Evolutionary conservation across 2,329 filamentous ascomycete genomes (phyloP).

Genomic region (Biscogniauxia mediterranea): DNA sequence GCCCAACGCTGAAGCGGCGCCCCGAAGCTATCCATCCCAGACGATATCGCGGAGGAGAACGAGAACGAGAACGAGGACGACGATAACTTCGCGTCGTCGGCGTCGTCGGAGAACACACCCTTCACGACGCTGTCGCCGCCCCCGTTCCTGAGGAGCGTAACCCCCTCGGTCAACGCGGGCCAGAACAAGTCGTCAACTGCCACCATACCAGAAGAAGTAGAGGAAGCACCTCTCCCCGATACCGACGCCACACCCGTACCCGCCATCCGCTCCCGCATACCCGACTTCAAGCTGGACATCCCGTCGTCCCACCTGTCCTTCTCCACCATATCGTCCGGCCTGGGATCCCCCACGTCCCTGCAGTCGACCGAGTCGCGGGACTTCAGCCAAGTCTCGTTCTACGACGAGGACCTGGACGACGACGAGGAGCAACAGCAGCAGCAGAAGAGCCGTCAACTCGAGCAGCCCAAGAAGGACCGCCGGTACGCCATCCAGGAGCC

Average conservation of each 20-base stretch:
- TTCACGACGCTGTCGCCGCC: conserved; percentile 54
- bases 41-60: conserved; percentile 48
- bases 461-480: conserved; percentile 24
- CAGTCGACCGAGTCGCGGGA: conserved; percentile 35
- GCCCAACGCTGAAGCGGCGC: conserved; percentile 31
- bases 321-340: conserved; percentile 28
- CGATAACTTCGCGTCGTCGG: conserved; percentile 60
- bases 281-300: conserved; percentile 19
- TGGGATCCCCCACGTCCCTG: conserved; percentile 37
- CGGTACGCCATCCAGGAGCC: conserved; percentile 19
- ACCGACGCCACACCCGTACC: conserved; percentile 19
- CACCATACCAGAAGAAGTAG: conserved; percentile 13
- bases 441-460: conserved; percentile 23
- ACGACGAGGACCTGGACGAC: conserved; percentile 45
- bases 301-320: conserved; percentile 30
- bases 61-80: conserved; percentile 60
- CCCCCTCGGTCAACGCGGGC: conserved; percentile 19
- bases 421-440: conserved; percentile 30
- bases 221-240: not conserved
- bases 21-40: conserved; percentile 40
- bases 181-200: conserved; percentile 20
- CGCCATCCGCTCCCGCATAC: conserved; percentile 1
- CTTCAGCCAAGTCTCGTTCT: conserved; percentile 42
- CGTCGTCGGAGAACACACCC: conserved; percentile 43
- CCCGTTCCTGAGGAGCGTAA: conserved; percentile 42